Evolutionary conservation across 2,329 filamentous ascomycete genomes (phyloP).

Genomic region (Microsporum ferrugineum): DNA sequence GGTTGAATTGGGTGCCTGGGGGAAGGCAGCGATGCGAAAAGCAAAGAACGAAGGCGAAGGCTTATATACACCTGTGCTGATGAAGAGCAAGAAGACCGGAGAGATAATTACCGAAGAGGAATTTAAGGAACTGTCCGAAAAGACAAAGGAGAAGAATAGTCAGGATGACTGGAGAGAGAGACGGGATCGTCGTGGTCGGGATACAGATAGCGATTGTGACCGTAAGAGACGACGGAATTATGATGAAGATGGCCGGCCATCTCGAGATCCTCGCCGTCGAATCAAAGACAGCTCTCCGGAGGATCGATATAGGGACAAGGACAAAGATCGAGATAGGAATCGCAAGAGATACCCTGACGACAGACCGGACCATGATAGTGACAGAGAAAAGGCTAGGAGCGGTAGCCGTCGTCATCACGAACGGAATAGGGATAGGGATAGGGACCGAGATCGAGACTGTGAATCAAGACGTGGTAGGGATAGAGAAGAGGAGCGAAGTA

Average conservation of each 20-base stretch:
- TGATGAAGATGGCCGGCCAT: slow-evolving; percentile 12
- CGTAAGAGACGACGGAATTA: slow-evolving; percentile 24
- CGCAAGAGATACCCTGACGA: slow-evolving; percentile 30
- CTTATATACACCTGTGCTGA: slow-evolving; percentile 50
- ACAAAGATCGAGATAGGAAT: slow-evolving; percentile 16
- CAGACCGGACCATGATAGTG: slow-evolving; percentile 10
- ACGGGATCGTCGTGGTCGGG: slow-evolving; percentile 33
- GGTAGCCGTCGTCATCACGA: slow-evolving; percentile 22
- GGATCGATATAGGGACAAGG: slow-evolving; percentile 23
- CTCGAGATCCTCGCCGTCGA: too few species aligned
- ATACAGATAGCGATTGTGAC: slow-evolving; percentile 24
- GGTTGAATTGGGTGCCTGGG: slow-evolving; percentile 69
- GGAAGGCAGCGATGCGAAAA: slow-evolving; percentile 48
- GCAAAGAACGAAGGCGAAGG: slow-evolving; percentile 38
- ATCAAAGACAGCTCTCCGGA: slow-evolving; percentile 15
- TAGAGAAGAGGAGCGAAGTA: slow-evolving; percentile 19
- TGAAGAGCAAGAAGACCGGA: slow-evolving; percentile 52
- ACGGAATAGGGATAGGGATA: slow-evolving; percentile 19
- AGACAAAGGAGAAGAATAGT: slow-evolving; percentile 35
- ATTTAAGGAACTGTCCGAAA: slow-evolving; percentile 41
- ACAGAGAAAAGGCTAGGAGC: slow-evolving; percentile 9
- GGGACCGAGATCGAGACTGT: slow-evolving; percentile 17
- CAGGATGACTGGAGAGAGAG: slow-evolving; percentile 37
- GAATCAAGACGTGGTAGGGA: slow-evolving; percentile 18
- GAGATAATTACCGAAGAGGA: slow-evolving; percentile 53